These are phyloP conservation scores for Talaromyces rugulosus DNA, from an alignment of 2,329 filamentous ascomycete species.

Conservation along the genomic window DNA sequence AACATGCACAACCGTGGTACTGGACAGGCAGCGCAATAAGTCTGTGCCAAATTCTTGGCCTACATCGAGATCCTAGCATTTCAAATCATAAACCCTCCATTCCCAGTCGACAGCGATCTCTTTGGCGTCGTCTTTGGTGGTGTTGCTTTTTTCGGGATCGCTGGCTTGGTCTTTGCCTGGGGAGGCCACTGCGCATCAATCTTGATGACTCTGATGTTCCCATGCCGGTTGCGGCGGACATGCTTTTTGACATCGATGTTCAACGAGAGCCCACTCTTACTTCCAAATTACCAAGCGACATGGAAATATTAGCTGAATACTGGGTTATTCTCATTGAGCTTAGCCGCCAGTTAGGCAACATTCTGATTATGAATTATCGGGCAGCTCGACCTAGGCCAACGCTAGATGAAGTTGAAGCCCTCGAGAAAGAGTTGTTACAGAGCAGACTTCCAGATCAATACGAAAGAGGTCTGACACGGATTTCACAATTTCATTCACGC, in stretches of 20 bases:
- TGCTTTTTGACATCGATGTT: not conserved
- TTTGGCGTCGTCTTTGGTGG: slow-evolving; percentile 42
- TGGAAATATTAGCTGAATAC: not conserved
- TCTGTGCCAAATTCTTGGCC: slow-evolving; percentile 40
- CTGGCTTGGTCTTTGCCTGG: slow-evolving; percentile 37
- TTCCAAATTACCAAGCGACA: not conserved
- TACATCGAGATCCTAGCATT: slow-evolving; percentile 31
- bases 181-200: slow-evolving; percentile 38
- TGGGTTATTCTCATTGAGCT: not conserved
- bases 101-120: slow-evolving; percentile 17
- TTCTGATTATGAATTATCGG: not conserved
- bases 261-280: not conserved
- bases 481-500: not conserved
- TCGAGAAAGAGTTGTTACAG: not conserved
- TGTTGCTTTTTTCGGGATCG: slow-evolving; percentile 38
- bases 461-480: not conserved
- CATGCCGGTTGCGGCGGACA: slow-evolving; percentile 17
- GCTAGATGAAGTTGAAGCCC: not conserved
- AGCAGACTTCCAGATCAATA: not conserved
- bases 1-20: slow-evolving; percentile 42
- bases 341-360: not conserved
- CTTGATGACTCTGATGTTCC: slow-evolving; percentile 34
- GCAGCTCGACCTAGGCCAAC: not conserved
- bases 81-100: slow-evolving; percentile 16
- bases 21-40: slow-evolving; percentile 45